Conservation (phyloP, 2,329 filamentous ascomycete genomes). For the Stachybotrys chartarum region DNA sequence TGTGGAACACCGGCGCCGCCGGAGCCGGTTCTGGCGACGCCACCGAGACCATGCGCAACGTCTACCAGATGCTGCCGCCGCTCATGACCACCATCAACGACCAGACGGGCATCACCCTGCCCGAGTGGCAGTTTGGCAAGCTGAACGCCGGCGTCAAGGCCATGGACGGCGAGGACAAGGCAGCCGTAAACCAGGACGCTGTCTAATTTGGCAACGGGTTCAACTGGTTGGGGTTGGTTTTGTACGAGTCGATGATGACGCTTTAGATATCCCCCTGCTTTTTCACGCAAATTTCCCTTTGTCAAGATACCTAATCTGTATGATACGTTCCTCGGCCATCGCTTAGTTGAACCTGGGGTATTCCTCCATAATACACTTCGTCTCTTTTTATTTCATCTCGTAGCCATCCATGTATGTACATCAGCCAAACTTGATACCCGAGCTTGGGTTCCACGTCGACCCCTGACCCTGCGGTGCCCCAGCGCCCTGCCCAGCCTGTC, state of each 20-base stretch:
- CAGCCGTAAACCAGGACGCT: not conserved
- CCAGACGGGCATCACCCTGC: conserved; percentile 76
- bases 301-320: too few species aligned
- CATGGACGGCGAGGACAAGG: conserved; percentile 13
- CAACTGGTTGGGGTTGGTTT: not conserved
- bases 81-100: conserved; percentile 81
- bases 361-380: too few species aligned
- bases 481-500: conserved; percentile 13
- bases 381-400: not conserved
- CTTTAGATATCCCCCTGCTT: too few species aligned
- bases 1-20: conserved; percentile 66
- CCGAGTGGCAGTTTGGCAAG: conserved; percentile 63
- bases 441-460: conserved; percentile 52
- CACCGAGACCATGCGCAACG: conserved; percentile 58
- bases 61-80: conserved; percentile 79
- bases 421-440: conserved; percentile 48
- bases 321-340: not conserved
- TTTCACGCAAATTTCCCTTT: too few species aligned
- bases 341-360: not conserved
- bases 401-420: not conserved
- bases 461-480: conserved; percentile 16
- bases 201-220: not conserved
- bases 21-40: conserved; percentile 40
- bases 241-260: not conserved
- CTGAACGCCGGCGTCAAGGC: conserved; percentile 27